Conservation (phyloP, 192 early-diverging fungal genomes). For the Coemansia sp. region DNA sequence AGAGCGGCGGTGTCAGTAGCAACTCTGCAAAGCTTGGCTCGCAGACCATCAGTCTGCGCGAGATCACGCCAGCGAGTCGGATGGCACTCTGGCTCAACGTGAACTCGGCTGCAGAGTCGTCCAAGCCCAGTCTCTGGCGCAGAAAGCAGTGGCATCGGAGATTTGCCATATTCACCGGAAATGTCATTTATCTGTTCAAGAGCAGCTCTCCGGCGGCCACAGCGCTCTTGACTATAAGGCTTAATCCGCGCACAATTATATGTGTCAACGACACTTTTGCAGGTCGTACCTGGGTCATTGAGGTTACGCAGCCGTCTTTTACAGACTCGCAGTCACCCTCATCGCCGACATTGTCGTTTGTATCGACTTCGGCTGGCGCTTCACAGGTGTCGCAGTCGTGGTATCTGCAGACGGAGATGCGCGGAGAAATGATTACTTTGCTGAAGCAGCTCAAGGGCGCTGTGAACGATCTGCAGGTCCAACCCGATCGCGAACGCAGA, state of each 20-base stretch:
- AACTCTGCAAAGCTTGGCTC: constrained; percentile 7
- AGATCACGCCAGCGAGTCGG: constrained; percentile 50
- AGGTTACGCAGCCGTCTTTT: constrained; percentile 31
- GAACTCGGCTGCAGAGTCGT: constrained; percentile 26
- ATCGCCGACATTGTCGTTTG: background rate
- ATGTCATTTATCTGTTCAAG: constrained; percentile 50
- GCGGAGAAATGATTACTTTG: constrained; percentile 49
- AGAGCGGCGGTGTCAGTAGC: constrained; percentile 10
- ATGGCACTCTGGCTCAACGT: constrained; percentile 48
- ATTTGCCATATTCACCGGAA: constrained; percentile 50
- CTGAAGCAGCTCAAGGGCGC: constrained; percentile 53
- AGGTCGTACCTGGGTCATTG: constrained; percentile 51
- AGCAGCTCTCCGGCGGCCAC: constrained; percentile 47
- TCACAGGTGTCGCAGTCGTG: constrained; percentile 33
- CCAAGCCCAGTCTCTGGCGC: constrained; percentile 36
- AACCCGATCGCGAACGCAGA: constrained; percentile 43
- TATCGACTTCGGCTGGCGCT: background rate
- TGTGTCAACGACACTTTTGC: constrained; percentile 55
- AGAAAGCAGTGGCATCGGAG: constrained; percentile 55
- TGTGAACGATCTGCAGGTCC: constrained; percentile 43
- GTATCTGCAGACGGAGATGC: constrained; percentile 49
- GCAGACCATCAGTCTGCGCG: constrained; percentile 35
- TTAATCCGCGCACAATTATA: constrained; percentile 34
- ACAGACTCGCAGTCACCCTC: constrained; percentile 1
- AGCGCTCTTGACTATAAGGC: constrained; percentile 29